Evolutionary conservation across 768 basidiomycete species (phyloP), one percentile per base, ranked within the genome.

Genomic region (Termitomyces sp.): DNA sequence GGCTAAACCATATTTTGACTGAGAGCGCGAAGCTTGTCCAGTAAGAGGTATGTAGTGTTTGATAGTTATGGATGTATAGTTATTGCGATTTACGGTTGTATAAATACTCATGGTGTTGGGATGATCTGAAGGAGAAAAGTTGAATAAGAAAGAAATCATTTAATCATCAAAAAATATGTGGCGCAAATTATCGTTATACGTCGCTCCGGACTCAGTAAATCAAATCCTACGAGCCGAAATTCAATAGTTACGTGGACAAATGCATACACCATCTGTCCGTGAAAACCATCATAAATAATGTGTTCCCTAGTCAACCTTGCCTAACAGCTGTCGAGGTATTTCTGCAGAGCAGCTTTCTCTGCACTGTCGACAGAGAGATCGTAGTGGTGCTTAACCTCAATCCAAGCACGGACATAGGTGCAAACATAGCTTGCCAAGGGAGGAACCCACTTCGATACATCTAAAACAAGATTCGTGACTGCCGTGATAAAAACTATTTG

Each of bases 1-100:
- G 80, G 25, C 67, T 93, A 62, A 88, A 88, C 64, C 70, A 68
- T 56, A 76, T 83, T 47, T 63, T 84, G 64, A 75, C 68, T 25
- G 76, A 70, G 35, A 76, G 74, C 53, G 75, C 78, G 27, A 63
- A 64, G 45, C 64, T 65, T n/a, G 58, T 62, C 27, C 59, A 61
- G 48, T 63, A 58, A n/a, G 13, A 6, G 4, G 36, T 5, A 3
- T 12, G 35, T 50, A 23, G 11, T 27, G 27, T 16, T 4, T 12
- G 20, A 20, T n/a, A 6, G 23, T 10, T 15, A 40, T 2, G 18
- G 29, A 5, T 4, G 22, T 7, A 47, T 12, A 33, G 13, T 7
- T 35, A 16, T 23, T 48, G n/a, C 16, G 18, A 5, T 38, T 27
- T 48, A 25, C 16, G 18, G 9, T 38, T 27, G n/a, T 49, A 48